Percentiles rank a stretch among this genome's conserved stretches.
These are phyloP conservation scores for Sphagnum magellanicum DNA, from an alignment of 228 moss, liverwort and hornwort species.

Conservation along the genomic window DNA sequence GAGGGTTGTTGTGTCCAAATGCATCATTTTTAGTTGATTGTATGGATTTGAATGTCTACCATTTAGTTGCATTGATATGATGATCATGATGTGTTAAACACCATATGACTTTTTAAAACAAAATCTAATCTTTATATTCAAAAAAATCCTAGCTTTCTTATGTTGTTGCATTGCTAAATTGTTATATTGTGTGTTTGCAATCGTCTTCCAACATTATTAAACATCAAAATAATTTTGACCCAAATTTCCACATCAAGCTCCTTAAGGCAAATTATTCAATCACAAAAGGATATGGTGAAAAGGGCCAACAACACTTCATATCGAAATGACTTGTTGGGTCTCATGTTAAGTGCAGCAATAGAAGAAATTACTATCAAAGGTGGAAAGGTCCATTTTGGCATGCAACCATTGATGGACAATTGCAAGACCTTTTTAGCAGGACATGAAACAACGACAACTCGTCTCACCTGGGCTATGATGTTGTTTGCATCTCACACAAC, in stretches of 20 bases:
- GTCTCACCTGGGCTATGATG: constrained; percentile 20
- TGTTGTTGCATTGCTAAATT: too few species aligned
- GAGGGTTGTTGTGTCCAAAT: too few species aligned
- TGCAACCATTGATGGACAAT: constrained; percentile 13
- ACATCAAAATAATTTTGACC: neutral
- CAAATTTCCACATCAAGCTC: neutral
- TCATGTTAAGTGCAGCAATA: constrained; percentile 14
- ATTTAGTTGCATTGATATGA: too few species aligned
- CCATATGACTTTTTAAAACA: too few species aligned
- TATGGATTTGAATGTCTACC: too few species aligned
- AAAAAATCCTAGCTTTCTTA: too few species aligned
- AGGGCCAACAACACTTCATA: neutral
- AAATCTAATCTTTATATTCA: too few species aligned
- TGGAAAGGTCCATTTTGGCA: constrained; percentile 2
- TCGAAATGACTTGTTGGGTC: constrained; percentile 15
- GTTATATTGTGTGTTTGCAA: too few species aligned
- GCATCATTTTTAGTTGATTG: too few species aligned
- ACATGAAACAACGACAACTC: constrained; percentile 17
- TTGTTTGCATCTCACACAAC: constrained; percentile 14
- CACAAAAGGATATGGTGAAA: neutral
- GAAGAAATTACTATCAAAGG: constrained; percentile 6
- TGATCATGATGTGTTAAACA: too few species aligned
- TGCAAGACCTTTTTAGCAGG: constrained; percentile 22
- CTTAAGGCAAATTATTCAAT: neutral
- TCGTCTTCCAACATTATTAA: too few species aligned